These are phyloP conservation scores for Apiospora hydei DNA, from an alignment of 2,329 filamentous ascomycete species.

Conservation along the genomic window DNA sequence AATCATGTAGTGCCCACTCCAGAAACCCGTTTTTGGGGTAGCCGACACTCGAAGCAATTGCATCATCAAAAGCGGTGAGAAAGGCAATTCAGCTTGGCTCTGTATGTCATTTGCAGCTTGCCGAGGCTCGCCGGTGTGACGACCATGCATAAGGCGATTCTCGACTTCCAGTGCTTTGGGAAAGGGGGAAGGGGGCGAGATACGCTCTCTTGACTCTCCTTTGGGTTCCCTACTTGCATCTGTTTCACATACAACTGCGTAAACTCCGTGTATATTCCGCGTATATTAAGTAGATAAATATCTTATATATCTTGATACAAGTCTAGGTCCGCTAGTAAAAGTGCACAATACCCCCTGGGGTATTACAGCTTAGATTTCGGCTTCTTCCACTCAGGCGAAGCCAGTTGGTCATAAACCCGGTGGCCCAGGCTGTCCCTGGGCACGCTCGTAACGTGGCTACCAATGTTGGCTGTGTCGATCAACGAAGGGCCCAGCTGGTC, in stretches of 20 bases:
- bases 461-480: constrained; percentile 77
- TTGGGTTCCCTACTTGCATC: neutral
- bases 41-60: neutral
- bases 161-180: neutral
- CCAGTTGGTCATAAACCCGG: constrained; percentile 62
- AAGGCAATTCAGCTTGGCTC: neutral
- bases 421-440: constrained; percentile 57
- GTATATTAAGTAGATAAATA: neutral
- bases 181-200: neutral
- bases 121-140: neutral
- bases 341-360: neutral
- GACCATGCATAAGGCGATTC: neutral
- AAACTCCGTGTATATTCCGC: neutral
- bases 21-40: constrained; percentile 21
- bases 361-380: constrained; percentile 60
- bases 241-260: neutral
- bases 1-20: constrained; percentile 18
- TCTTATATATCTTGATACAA: neutral
- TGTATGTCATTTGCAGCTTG: neutral
- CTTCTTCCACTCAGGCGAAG: constrained; percentile 56
- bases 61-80: constrained; percentile 18
- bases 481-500: constrained; percentile 82
- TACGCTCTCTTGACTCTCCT: neutral
- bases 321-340: neutral
- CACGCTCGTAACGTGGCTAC: constrained; percentile 56